These are phyloP conservation scores for Eragrostis curvula DNA, from an alignment of 176 grass and related monocot genomes.

Conservation along the genomic window DNA sequence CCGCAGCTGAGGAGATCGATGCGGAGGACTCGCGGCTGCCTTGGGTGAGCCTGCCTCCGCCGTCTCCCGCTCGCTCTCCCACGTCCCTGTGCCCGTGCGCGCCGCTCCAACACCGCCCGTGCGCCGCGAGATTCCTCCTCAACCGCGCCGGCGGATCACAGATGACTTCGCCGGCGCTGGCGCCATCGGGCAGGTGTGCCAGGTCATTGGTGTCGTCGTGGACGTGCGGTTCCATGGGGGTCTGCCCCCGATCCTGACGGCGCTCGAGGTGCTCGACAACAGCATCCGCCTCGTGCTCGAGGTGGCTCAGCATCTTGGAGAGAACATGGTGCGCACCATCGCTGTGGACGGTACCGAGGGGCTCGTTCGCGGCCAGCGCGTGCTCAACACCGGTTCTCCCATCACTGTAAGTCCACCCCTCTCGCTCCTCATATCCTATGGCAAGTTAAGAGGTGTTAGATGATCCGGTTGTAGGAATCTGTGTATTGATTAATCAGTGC, in stretches of 20 bases:
- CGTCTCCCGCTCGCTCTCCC: too few species aligned
- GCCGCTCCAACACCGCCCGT: too few species aligned
- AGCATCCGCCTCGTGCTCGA: conserved; percentile 90
- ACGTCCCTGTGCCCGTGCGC: too few species aligned
- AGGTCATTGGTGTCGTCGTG: conserved; percentile 80
- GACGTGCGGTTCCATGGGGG: conserved; percentile 86
- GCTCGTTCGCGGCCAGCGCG: conserved; percentile 81
- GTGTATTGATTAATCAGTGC: not conserved
- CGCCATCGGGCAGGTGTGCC: conserved; percentile 65
- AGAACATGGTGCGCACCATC: conserved; percentile 94
- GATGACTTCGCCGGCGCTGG: conserved; percentile 86
- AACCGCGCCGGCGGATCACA: too few species aligned
- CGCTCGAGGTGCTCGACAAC: conserved; percentile 90
- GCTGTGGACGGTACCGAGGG: conserved; percentile 95
- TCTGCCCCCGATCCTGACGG: conserved; percentile 82
- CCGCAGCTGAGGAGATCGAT: too few species aligned
- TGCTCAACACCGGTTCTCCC: conserved; percentile 90
- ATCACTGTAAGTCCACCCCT: conserved; percentile 66
- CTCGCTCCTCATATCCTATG: not conserved
- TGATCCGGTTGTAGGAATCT: conserved; percentile 21
- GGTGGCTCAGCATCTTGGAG: conserved; percentile 95
- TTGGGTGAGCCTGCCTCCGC: too few species aligned
- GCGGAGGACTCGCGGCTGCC: too few species aligned
- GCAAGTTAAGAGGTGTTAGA: not conserved
- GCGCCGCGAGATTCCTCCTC: too few species aligned